phyloP scores from a whole-genome alignment of 805 yeast genomes.

The Pichia exigua region DNA sequence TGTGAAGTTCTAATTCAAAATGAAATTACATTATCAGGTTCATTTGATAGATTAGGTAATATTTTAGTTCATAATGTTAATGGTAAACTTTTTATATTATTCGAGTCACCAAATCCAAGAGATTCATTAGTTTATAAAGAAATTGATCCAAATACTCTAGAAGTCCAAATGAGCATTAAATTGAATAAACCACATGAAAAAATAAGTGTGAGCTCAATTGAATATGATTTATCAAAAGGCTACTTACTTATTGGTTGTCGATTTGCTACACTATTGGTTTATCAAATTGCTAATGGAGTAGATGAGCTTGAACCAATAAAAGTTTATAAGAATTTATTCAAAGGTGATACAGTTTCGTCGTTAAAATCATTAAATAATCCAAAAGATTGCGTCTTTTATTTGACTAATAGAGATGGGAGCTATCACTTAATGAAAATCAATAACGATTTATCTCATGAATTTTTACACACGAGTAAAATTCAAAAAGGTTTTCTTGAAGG shows the following conservation, averaged over 20 bases:
- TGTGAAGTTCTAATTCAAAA: slow-evolving; percentile 26
- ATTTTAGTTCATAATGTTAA: slow-evolving; percentile 30
- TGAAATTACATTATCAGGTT: slow-evolving; percentile 23
- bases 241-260: slow-evolving; percentile 63
- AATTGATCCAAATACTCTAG: slow-evolving; percentile 26
- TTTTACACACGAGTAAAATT: slow-evolving; percentile 43
- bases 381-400: slow-evolving; percentile 20
- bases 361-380: slow-evolving; percentile 31
- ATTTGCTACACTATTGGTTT: slow-evolving; percentile 56
- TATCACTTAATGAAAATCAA: slow-evolving; percentile 37
- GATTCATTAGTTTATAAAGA: slow-evolving; percentile 42
- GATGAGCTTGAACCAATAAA: slow-evolving; percentile 21
- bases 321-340: slow-evolving; percentile 40
- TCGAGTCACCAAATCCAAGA: slow-evolving; percentile 63
- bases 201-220: slow-evolving; percentile 55
- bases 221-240: slow-evolving; percentile 30
- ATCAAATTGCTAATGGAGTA: slow-evolving; percentile 27
- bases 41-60: slow-evolving; percentile 40
- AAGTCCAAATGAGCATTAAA: slow-evolving; percentile 9
- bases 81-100: slow-evolving; percentile 32
- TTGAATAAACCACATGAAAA: slow-evolving; percentile 25
- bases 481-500: slow-evolving; percentile 82
- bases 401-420: slow-evolving; percentile 63
- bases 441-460: slow-evolving; percentile 2
- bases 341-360: slow-evolving; percentile 65